Conservation (phyloP, 2,329 filamentous ascomycete species). For the Rutstroemia sydowiana region DNA sequence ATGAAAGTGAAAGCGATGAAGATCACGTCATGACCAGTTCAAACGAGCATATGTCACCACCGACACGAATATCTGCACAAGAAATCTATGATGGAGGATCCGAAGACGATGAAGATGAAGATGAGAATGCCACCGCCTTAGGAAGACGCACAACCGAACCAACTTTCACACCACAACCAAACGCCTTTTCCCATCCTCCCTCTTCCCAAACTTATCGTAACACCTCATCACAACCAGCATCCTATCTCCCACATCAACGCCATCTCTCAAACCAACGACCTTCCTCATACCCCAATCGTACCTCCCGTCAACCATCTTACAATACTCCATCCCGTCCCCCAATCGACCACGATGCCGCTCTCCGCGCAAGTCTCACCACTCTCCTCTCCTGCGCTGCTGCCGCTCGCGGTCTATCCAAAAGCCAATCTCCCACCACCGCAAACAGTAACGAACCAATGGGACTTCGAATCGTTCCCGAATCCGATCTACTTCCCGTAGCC, state of each 20-base stretch:
- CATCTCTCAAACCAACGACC: constrained; percentile 22
- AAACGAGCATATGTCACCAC: constrained; percentile 41
- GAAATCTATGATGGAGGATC: constrained; percentile 20
- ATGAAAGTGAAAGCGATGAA: constrained; percentile 86
- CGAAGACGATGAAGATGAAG: constrained; percentile 52
- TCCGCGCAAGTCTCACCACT: constrained; percentile 89
- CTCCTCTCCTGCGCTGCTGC: constrained; percentile 88
- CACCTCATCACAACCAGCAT: constrained; percentile 36
- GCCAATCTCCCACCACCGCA: constrained; percentile 24
- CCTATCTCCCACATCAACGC: constrained; percentile 23
- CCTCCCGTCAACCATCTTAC: constrained; percentile 28
- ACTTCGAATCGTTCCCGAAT: constrained; percentile 52
- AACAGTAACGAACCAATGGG: constrained; percentile 37
- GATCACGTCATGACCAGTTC: constrained; percentile 59
- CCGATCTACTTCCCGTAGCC: constrained; percentile 42
- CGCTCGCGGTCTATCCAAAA: constrained; percentile 72
- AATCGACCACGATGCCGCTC: constrained; percentile 84
- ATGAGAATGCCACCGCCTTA: constrained; percentile 69
- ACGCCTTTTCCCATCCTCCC: constrained; percentile 84
- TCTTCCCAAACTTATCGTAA: constrained; percentile 18
- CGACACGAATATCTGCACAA: constrained; percentile 14
- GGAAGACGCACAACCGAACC: constrained; percentile 37
- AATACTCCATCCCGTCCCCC: constrained; percentile 44
- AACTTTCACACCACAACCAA: constrained; percentile 80
- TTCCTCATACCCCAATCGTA: constrained; percentile 31